Evolutionary conservation across 768 basidiomycete species (phyloP).

Genomic region (Boletus reticulatus): DNA sequence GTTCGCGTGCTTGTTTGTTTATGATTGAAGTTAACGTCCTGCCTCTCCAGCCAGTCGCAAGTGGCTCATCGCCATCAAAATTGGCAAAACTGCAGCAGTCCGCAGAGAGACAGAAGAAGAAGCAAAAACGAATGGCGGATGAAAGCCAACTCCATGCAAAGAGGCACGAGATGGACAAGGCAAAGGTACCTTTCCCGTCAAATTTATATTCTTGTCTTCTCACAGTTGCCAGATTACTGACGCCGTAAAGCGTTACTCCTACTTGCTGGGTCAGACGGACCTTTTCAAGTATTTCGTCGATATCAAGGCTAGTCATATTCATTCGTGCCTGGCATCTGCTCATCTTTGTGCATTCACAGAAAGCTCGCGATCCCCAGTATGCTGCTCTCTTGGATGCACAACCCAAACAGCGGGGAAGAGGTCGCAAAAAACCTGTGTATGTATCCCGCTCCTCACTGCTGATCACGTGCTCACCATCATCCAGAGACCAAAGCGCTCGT

Average conservation of each 20-base stretch:
- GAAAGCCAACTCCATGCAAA: constrained; percentile 69
- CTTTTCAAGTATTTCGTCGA: constrained; percentile 98
- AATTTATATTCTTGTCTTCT: not conserved
- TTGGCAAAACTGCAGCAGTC: constrained; percentile 37
- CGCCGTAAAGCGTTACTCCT: constrained; percentile 94
- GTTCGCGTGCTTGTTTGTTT: constrained; percentile 13
- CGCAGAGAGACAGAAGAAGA: constrained; percentile 42
- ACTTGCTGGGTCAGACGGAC: constrained; percentile 97
- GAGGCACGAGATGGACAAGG: constrained; percentile 85
- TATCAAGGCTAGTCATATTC: constrained; percentile 64
- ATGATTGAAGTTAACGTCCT: constrained; percentile 2
- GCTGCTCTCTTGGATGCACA: constrained; percentile 87
- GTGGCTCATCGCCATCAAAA: constrained; percentile 31
- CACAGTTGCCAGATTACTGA: constrained; percentile 66
- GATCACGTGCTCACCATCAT: constrained; percentile 4
- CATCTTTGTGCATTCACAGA: constrained; percentile 39
- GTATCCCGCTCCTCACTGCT: constrained; percentile 23
- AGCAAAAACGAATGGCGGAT: constrained; percentile 60
- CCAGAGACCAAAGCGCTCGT: constrained; percentile 71
- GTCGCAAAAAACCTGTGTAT: constrained; percentile 77
- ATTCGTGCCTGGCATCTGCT: not conserved
- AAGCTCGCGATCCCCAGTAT: constrained; percentile 90
- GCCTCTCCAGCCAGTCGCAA: constrained; percentile 15
- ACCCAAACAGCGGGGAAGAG: constrained; percentile 79
- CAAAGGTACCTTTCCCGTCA: constrained; percentile 54